Percentiles rank a stretch among this genome's conserved stretches.
Evolutionary conservation across 208 protist species (phyloP).

Genomic region (Trypanosoma conorhini): DNA sequence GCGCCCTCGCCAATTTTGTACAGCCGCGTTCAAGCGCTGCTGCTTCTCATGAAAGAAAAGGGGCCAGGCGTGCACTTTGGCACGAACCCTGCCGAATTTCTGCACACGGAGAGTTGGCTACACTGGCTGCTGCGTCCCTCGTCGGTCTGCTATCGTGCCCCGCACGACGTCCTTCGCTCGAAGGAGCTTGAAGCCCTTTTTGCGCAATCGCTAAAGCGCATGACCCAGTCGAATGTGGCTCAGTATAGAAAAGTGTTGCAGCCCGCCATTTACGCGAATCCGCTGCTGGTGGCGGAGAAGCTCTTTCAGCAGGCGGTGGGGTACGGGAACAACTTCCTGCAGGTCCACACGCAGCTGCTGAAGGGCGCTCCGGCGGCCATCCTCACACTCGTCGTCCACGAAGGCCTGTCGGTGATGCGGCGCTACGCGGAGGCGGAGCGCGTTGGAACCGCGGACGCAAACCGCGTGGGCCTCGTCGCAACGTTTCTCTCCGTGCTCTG

Average conservation of each 20-base stretch:
- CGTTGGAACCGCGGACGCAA: slow-evolving; percentile 34
- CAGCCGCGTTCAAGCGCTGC: slow-evolving; percentile 46
- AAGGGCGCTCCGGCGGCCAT: slow-evolving; percentile 50
- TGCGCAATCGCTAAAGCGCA: slow-evolving; percentile 65
- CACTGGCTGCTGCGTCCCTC: slow-evolving; percentile 16
- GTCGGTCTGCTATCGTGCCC: slow-evolving; percentile 19
- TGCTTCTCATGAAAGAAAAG: slow-evolving; percentile 22
- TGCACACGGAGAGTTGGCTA: slow-evolving; percentile 33
- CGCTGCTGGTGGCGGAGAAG: slow-evolving; percentile 59
- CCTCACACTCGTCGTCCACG: slow-evolving; percentile 58
- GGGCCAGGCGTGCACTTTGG: slow-evolving; percentile 30
- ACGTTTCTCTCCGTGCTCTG: slow-evolving; percentile 58
- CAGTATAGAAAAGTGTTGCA: slow-evolving; percentile 54
- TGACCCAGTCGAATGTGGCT: slow-evolving; percentile 59
- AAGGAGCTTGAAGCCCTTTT: slow-evolving; percentile 68
- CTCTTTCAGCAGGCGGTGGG: slow-evolving; percentile 75
- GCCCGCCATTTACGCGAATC: slow-evolving; percentile 66
- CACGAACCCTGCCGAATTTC: slow-evolving; percentile 32
- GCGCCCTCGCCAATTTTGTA: slow-evolving; percentile 63
- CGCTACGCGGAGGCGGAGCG: slow-evolving; percentile 50
- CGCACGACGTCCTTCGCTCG: slow-evolving; percentile 59
- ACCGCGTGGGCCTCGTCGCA: slow-evolving; percentile 49
- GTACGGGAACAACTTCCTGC: slow-evolving; percentile 79
- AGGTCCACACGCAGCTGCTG: slow-evolving; percentile 65
- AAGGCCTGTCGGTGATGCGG: slow-evolving; percentile 48